phyloP scores from a whole-genome alignment of 2,329 filamentous ascomycete species.

The Neodidymelliopsis sp. region DNA sequence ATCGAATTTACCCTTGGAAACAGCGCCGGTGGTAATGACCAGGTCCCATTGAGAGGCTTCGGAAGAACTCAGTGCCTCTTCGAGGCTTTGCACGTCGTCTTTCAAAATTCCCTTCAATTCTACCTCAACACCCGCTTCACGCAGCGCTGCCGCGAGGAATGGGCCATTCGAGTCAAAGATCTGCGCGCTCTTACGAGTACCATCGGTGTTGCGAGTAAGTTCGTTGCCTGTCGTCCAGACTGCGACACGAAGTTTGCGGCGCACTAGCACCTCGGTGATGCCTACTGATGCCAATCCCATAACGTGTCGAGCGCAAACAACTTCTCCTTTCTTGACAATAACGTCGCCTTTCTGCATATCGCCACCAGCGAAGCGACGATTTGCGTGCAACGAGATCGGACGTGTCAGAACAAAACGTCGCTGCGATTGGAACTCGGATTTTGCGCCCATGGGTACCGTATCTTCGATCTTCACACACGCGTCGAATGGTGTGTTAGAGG shows the following conservation, averaged over 20 bases:
- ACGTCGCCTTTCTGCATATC: slow-evolving; percentile 13
- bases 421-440: background rate
- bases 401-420: slow-evolving; percentile 5
- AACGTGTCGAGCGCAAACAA: slow-evolving; percentile 10
- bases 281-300: slow-evolving; percentile 18
- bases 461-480: slow-evolving; percentile 18
- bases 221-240: slow-evolving; percentile 16
- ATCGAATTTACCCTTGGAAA: slow-evolving; percentile 13
- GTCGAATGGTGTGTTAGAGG: slow-evolving; percentile 4
- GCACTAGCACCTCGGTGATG: background rate
- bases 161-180: slow-evolving; percentile 12
- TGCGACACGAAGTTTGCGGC: slow-evolving; percentile 5
- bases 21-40: slow-evolving; percentile 10
- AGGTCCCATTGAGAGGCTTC: slow-evolving; percentile 1
- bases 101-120: slow-evolving; percentile 14
- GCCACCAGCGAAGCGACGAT: slow-evolving; percentile 10
- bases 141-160: slow-evolving; percentile 14
- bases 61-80: background rate
- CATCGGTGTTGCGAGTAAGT: background rate
- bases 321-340: slow-evolving; percentile 10
- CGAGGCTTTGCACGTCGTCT: slow-evolving; percentile 2
- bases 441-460: background rate
- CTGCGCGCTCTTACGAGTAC: background rate
- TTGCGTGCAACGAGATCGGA: slow-evolving; percentile 13
- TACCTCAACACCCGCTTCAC: slow-evolving; percentile 7